Evolutionary conservation across 768 basidiomycete species (phyloP).

Genomic region (Kwoniella shandongensis): DNA sequence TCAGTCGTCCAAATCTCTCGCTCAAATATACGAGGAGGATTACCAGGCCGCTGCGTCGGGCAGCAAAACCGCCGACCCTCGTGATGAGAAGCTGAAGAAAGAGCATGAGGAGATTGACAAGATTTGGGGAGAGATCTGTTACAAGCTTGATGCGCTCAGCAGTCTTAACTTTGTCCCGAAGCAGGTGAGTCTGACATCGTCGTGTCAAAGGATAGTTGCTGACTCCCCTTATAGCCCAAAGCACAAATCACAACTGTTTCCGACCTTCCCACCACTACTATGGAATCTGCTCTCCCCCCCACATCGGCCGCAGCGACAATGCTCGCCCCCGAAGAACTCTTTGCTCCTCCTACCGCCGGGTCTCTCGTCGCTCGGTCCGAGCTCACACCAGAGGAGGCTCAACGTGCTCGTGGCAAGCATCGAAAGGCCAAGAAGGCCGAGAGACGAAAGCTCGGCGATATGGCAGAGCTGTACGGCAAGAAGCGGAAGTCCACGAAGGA

Average conservation of each 20-base stretch:
- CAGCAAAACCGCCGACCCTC: constrained; percentile 64
- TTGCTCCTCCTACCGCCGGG: constrained; percentile 59
- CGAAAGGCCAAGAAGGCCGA: constrained; percentile 61
- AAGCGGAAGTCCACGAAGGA: constrained; percentile 60
- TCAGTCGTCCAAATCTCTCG: constrained; percentile 82
- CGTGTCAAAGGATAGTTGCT: not conserved
- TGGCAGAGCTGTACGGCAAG: constrained; percentile 61
- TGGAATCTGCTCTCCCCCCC: constrained; percentile 90
- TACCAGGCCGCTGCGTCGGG: constrained; percentile 70
- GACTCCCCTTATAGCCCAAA: constrained; percentile 66
- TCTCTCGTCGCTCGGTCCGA: constrained; percentile 69
- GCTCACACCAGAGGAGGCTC: constrained; percentile 81
- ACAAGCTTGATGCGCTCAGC: constrained; percentile 87
- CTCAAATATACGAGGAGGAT: constrained; percentile 94
- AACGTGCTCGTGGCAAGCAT: constrained; percentile 58
- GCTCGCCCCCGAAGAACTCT: constrained; percentile 92
- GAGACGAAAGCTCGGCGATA: constrained; percentile 69
- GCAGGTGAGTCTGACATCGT: constrained; percentile 62
- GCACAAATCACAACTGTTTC: constrained; percentile 78
- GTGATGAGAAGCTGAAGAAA: constrained; percentile 81
- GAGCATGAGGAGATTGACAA: constrained; percentile 84
- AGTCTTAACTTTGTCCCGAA: constrained; percentile 96
- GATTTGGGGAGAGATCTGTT: constrained; percentile 79
- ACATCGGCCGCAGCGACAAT: constrained; percentile 71
- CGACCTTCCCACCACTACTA: constrained; percentile 73